Base-by-base conservation (phyloP, 139 green algal genomes). In the Coelastrella sp. region DNA sequence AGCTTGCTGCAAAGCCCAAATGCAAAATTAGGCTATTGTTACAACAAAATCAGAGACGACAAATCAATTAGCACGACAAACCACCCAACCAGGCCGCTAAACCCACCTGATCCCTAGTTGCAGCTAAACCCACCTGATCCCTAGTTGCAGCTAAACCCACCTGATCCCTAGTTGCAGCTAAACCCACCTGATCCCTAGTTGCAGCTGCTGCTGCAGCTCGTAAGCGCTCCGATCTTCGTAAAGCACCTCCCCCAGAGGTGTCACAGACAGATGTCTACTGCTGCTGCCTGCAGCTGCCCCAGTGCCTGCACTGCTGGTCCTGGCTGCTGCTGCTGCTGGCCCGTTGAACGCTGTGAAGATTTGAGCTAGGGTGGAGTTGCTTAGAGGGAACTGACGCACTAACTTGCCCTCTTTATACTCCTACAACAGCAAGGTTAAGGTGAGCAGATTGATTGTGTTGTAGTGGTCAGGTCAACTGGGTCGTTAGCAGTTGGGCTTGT, bases 151-250 rank as follows among this genome's bases (percentile, higher is more conserved):
- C 32, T 47, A 47, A 47, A 47, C 32, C 32, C 32, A 47, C 32
- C 32, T 47, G 32, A 47, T 47, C 32, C 32, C 32, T 47, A 47
- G 32, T 47, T 47, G 61, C 61, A 19, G 61, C 61, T 71, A 71
- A 10, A 71, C 8, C 10, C 61, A 19, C 61, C 61, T 71, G 61
- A 71, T 10, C 8, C 61, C 61, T 71, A 47, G 32, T 47, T 47
- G 32, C 32, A 47, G 61, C 61, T 71, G 61, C 61, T 71, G 61
- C 61, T 71, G 97, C 22, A 99, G 89, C 81, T 99, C 96, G 66
- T 99, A 99, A 57, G 90, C 95, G 14, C 86, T 79, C 92, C 99
- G 97, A 4, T 96, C 97, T 92, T 98, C 98, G 90, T 95, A 98
- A 58, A 99, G 96, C 3, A 95, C 95, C 93, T 98, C 95, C 3